phyloP scores from a whole-genome alignment of 768 basidiomycete species.

The Auricularia auricula-judae region DNA sequence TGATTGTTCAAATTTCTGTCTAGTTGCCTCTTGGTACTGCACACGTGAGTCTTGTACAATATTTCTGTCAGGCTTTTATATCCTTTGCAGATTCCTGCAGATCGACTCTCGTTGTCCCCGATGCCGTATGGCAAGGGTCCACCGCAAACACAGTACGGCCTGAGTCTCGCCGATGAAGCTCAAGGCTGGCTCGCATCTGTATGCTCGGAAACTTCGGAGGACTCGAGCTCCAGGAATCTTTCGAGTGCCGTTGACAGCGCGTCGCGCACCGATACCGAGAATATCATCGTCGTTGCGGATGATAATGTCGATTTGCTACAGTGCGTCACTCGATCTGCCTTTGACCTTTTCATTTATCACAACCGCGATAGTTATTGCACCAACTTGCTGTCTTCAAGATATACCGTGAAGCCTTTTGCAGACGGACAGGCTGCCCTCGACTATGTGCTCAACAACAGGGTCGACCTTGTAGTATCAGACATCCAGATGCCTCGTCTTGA shows the following conservation, averaged over 20 bases:
- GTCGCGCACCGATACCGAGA: neutral
- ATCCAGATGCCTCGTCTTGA: neutral
- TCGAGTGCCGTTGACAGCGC: neutral
- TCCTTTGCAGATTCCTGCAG: neutral
- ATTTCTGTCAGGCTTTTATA: neutral
- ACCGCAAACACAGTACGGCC: too few relatives aligned
- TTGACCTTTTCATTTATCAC: neutral
- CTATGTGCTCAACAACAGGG: neutral
- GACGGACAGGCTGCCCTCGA: neutral
- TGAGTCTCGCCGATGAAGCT: too few relatives aligned
- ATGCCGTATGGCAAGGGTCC: too few relatives aligned
- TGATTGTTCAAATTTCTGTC: neutral
- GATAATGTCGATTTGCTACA: neutral
- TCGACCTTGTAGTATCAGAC: neutral
- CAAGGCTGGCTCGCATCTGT: too few relatives aligned
- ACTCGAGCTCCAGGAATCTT: neutral
- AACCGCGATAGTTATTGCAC: neutral
- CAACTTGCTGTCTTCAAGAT: neutral
- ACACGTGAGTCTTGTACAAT: neutral
- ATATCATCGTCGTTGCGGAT: neutral
- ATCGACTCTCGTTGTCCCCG: neutral
- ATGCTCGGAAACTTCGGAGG: too few relatives aligned
- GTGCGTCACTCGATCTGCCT: neutral
- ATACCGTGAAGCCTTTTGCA: neutral
- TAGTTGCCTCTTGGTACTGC: neutral